Base-by-base conservation (phyloP, 257 asterid genomes). In the Solanum piurae region DNA sequence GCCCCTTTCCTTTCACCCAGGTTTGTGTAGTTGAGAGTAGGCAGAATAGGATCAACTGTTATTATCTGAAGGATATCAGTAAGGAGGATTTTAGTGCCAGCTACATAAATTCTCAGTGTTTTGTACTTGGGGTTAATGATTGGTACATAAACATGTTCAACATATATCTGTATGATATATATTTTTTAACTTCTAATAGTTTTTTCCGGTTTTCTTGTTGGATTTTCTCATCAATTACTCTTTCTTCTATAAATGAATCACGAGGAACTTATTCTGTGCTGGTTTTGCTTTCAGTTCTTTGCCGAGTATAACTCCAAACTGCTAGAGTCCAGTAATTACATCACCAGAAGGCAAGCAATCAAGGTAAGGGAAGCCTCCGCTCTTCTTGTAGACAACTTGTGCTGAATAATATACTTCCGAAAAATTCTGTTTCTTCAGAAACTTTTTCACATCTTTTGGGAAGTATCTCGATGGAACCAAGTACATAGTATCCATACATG, bases 311-410 rank as follows among this genome's bases (percentile, higher is more conserved):
- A 96, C 93, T 93, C 96, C 38, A 94, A 95, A 92, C 93, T 95
- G 89, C 96, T 96, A 58, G 98, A 95, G 85, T 96, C 99, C 36
- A 86, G 92, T 37, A 95, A 94, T 87, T 96, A 96, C 91, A 95
- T 95, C 89, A 96, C 99, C 73, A 92, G 98, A 91, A 93, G 99
- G 90, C 99, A 96, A 88, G 98, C 98, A 66, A 89, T 95, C 89
- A 96, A 96, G 99, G 99, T 94, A 91, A 86, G 89, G 25, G 40
- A 38, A 36, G 62, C 49, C n/a, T 77, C 37, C 16, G 3, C 3
- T 85, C 38, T 85, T 87, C 83, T 88, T 33, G 69, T 83, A 72
- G 89, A 55, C 44, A 38, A 68, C 31, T 86, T 84, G 21, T 10
- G 86, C 42, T 82, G 86, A 18, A 9, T 46, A 49, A 82, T 46